These are phyloP conservation scores for Epithemia pelagica DNA, from an alignment of 108 stramenopile genomes.

Conservation along the genomic window DNA sequence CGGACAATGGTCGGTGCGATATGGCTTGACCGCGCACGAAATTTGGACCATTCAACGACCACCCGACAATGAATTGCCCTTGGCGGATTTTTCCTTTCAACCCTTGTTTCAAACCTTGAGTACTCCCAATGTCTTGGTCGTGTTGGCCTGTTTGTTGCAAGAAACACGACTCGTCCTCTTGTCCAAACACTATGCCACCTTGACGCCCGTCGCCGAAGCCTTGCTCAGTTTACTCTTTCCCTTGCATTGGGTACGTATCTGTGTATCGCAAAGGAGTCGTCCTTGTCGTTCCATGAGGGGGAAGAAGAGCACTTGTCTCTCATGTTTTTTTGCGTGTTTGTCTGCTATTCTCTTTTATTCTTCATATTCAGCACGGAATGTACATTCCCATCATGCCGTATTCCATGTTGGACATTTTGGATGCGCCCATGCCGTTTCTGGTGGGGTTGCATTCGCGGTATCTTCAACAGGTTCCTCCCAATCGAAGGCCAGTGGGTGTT, in stretches of 20 bases:
- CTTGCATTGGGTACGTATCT: conserved; percentile 49
- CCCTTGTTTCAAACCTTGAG: conserved; percentile 76
- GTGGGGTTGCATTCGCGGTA: conserved; percentile 67
- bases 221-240: conserved; percentile 82
- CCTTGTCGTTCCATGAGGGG: not conserved
- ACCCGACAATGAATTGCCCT: conserved; percentile 65
- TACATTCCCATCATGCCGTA: conserved; percentile 74
- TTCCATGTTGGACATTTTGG: conserved; percentile 72
- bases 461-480: conserved; percentile 27
- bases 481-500: conserved; percentile 46
- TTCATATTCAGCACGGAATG: conserved; percentile 18
- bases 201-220: conserved; percentile 76
- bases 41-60: conserved; percentile 56
- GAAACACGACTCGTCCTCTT: conserved; percentile 66
- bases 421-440: conserved; percentile 87
- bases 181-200: conserved; percentile 50
- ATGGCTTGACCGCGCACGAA: conserved; percentile 26
- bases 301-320: too few species aligned
- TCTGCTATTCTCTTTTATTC: conserved; percentile 1
- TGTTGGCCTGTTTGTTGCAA: conserved; percentile 69
- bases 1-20: conserved; percentile 54
- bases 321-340: not conserved
- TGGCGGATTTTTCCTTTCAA: conserved; percentile 75
- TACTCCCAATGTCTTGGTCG: conserved; percentile 60
- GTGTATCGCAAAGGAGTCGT: not conserved